phyloP scores from a whole-genome alignment of 345 rosid genomes.

The Murraya koenigii region DNA sequence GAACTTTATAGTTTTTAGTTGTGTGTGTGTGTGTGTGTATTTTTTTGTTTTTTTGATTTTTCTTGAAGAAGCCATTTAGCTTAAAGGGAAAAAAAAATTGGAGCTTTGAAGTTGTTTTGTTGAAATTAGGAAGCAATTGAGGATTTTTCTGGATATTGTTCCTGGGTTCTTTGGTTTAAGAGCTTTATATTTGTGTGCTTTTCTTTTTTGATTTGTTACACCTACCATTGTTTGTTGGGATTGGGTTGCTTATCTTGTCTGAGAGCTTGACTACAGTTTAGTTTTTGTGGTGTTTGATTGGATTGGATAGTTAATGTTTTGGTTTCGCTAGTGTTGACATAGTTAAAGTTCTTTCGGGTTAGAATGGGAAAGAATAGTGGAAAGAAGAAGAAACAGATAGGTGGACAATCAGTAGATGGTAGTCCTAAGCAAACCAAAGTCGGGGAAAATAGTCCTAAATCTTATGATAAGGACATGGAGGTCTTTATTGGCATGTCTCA shows the following conservation, averaged over 20 bases:
- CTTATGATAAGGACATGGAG: constrained; percentile 45
- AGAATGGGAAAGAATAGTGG: constrained; percentile 53
- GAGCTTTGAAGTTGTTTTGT: constrained; percentile 20
- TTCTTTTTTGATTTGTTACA: constrained; percentile 11
- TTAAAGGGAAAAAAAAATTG: constrained; percentile 12
- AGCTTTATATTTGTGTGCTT: constrained; percentile 18
- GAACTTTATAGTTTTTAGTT: neutral
- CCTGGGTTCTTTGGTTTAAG: constrained; percentile 20
- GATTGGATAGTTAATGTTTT: constrained; percentile 10
- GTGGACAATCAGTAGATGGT: constrained; percentile 33
- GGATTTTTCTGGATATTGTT: constrained; percentile 6
- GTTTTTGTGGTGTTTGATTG: constrained; percentile 2
- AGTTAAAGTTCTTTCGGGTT: constrained; percentile 4
- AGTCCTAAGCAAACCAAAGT: constrained; percentile 27
- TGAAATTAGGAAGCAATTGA: constrained; percentile 15
- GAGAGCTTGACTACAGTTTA: constrained; percentile 11
- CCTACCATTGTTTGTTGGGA: constrained; percentile 3
- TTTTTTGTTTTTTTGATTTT: neutral
- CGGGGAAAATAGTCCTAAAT: constrained; percentile 30
- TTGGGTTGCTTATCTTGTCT: constrained; percentile 11
- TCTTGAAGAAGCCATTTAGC: constrained; percentile 11
- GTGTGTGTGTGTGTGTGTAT: neutral
- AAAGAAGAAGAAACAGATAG: constrained; percentile 40
- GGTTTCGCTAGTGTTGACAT: constrained; percentile 3
- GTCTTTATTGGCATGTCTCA: constrained; percentile 61